Evolutionary conservation across 352 stramenopile species (phyloP), one percentile per base, ranked within the genome.

Genomic region (Pythium folliculosum): DNA sequence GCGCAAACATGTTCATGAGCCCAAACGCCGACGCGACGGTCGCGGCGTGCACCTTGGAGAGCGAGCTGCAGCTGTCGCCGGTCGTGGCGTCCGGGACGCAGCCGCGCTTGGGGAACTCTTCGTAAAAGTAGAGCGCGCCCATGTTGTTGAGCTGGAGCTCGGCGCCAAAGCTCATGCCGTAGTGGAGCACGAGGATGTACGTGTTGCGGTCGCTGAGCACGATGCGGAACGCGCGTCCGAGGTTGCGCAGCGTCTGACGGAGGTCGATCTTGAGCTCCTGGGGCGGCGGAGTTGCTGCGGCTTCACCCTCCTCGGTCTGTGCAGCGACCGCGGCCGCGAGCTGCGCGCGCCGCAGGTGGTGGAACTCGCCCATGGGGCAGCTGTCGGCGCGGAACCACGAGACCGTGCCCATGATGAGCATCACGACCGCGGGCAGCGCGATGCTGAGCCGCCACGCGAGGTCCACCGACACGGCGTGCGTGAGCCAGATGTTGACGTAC

Each of bases 131-230:
- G 19, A 91, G 77, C 8, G 93, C 92, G 37, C 91, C 90, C 74
- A 96, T 96, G 80, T 98, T 98, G 88, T 98, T 98, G 59, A 98
- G 86, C 72, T 97, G 96, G 25, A 99, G 78, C 71, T 99, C 96
- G 19, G 97, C 93, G 56, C 96, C 96, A 70, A 98, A 98, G 76
- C 81, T 97, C 47, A 89, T 86, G 9, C 81, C 95, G 72, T 99
- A 99, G 64, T 98, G 91, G 32, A 96, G 60, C 71, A 97, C 94
- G 61, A 99, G 79, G 49, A 99, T 74, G 75, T 95, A 94, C 12
- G 91, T 94, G 74, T 98, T 98, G 57, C 84, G 64, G 72, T 98
- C 92, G 1, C 80, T 60, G 19, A 91, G 77, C 37, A 91, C 91
- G 60, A 86, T 72, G 30, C 63, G 52, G 64, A 88, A 88, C 1